phyloP scores from a whole-genome alignment of 495 filamentous ascomycete species.

The Cudoniella acicularis region DNA sequence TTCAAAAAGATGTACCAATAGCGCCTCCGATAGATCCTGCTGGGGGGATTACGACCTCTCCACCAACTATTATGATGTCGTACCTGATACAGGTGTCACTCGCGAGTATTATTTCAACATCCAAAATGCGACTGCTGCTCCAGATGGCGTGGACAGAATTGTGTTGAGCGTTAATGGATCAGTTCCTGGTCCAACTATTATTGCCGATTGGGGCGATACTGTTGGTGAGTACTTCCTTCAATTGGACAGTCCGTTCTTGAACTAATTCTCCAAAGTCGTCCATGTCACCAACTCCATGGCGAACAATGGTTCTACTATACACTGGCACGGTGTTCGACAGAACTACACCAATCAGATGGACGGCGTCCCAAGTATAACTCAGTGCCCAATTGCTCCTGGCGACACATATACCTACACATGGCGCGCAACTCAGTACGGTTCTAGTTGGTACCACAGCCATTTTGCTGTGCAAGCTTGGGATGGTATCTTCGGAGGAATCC shows the following conservation, averaged over 20 bases:
- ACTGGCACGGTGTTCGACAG: slow-evolving; percentile 66
- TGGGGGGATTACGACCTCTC: slow-evolving; percentile 48
- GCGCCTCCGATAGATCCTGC: slow-evolving; percentile 13
- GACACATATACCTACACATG: slow-evolving; percentile 40
- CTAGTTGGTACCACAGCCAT: slow-evolving; percentile 40
- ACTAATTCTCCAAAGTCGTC: neutral
- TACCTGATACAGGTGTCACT: slow-evolving; percentile 45
- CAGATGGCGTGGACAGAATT: slow-evolving; percentile 42
- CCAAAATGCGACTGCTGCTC: slow-evolving; percentile 40
- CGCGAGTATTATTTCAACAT: slow-evolving; percentile 34
- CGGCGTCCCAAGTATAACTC: slow-evolving; percentile 53
- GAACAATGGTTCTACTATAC: slow-evolving; percentile 35
- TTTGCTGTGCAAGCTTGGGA: slow-evolving; percentile 42
- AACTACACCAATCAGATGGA: slow-evolving; percentile 58
- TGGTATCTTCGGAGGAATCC: slow-evolving; percentile 49
- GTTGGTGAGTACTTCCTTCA: slow-evolving; percentile 14
- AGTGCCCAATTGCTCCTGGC: neutral
- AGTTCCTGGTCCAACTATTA: slow-evolving; percentile 28
- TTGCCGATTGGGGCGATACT: slow-evolving; percentile 37
- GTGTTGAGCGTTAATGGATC: slow-evolving; percentile 25
- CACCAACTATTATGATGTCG: slow-evolving; percentile 48
- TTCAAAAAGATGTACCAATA: slow-evolving; percentile 13
- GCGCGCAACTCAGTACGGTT: slow-evolving; percentile 40
- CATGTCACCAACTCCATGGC: slow-evolving; percentile 9
- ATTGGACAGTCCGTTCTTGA: neutral